phyloP scores from a whole-genome alignment of 1,284 basidiomycete genomes.

The Peniophora sp. region DNA sequence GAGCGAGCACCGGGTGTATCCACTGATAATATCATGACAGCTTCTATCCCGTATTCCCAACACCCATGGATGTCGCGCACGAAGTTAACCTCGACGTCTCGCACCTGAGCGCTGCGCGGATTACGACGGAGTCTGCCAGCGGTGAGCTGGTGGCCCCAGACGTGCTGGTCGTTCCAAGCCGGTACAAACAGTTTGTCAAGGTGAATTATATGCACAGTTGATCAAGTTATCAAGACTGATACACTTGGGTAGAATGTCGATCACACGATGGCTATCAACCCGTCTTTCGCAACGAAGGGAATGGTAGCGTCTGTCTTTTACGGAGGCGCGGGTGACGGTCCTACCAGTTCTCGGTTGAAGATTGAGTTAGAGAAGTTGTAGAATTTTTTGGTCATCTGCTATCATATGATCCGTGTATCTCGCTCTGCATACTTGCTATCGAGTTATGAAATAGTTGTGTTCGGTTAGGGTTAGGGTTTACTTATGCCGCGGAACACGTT shows the following conservation, averaged over 20 bases:
- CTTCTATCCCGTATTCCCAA: slow-evolving; percentile 94
- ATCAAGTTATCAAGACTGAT: not conserved
- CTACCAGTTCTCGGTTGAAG: slow-evolving; percentile 26
- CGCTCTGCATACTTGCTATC: not conserved
- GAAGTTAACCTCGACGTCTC: slow-evolving; percentile 87
- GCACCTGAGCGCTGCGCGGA: slow-evolving; percentile 45
- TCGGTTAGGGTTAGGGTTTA: not conserved
- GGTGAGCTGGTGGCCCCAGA: slow-evolving; percentile 58
- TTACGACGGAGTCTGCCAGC: slow-evolving; percentile 37
- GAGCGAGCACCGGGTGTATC: not conserved
- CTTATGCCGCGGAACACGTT: no score
- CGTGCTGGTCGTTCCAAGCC: slow-evolving; percentile 78
- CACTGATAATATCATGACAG: slow-evolving; percentile 27
- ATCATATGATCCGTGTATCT: not conserved
- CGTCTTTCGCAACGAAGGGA: slow-evolving; percentile 57
- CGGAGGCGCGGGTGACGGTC: slow-evolving; percentile 20
- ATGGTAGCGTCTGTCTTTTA: slow-evolving; percentile 41
- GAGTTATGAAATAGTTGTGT: not conserved
- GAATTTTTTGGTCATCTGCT: not conserved
- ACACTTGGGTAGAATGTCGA: slow-evolving; percentile 49
- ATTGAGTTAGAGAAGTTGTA: slow-evolving; percentile 19
- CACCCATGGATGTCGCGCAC: slow-evolving; percentile 61
- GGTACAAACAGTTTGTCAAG: slow-evolving; percentile 81
- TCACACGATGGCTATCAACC: slow-evolving; percentile 62
- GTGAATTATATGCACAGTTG: slow-evolving; percentile 32